These are phyloP conservation scores for Colletotrichum cuscutae DNA, from an alignment of 2,329 filamentous ascomycete species.

Conservation along the genomic window DNA sequence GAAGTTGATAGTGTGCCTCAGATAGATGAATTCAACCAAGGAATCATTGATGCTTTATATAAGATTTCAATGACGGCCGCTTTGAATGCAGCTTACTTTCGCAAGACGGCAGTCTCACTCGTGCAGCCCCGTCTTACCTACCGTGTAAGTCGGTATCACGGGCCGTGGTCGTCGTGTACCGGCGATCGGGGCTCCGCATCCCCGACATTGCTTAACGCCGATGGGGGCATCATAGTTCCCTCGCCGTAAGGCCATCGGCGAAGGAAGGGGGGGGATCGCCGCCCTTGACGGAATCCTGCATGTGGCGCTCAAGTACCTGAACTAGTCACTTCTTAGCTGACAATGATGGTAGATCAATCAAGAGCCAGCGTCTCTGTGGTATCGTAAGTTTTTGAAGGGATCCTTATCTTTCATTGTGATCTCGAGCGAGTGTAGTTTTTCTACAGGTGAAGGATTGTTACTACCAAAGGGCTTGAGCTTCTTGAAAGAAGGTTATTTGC, in stretches of 20 bases:
- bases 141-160: background rate
- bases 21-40: background rate
- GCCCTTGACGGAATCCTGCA: background rate
- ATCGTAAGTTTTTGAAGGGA: too few relatives aligned
- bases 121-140: background rate
- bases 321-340: too few relatives aligned
- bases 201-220: constrained; percentile 7
- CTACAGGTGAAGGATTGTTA: too few relatives aligned
- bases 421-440: too few relatives aligned
- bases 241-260: background rate
- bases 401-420: too few relatives aligned
- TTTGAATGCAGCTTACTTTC: background rate
- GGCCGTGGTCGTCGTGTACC: background rate
- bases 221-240: background rate
- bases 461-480: too few relatives aligned
- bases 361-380: accelerated
- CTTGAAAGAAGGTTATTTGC: too few relatives aligned
- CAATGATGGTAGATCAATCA: too few relatives aligned
- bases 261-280: background rate
- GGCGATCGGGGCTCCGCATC: background rate
- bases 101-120: background rate
- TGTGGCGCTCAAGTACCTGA: too few relatives aligned
- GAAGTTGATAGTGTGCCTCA: background rate
- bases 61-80: background rate
- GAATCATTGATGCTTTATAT: background rate